Percentiles rank a stretch among this genome's conserved stretches.
These are phyloP conservation scores for Skeletonema tropicum DNA, from an alignment of 108 stramenopile genomes.

Conservation along the genomic window DNA sequence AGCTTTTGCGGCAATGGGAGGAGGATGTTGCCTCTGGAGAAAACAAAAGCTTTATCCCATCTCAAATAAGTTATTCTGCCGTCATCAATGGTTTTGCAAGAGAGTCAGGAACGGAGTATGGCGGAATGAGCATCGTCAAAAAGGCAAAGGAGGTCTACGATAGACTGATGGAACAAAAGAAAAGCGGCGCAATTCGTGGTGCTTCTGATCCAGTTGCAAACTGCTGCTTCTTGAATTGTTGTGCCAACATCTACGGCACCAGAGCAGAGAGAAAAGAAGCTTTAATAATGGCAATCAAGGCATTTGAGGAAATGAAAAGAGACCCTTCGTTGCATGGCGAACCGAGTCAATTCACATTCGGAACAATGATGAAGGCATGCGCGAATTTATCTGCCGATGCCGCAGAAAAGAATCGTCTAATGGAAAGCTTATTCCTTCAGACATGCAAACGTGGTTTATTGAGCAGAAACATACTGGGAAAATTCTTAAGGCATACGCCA, in stretches of 20 bases:
- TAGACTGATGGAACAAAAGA: conserved; percentile 22
- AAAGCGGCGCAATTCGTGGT: conserved; percentile 22
- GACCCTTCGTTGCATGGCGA: conserved; percentile 30
- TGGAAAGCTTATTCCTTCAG: conserved; percentile 40
- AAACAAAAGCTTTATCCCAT: conserved; percentile 17
- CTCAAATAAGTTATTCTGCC: conserved; percentile 36
- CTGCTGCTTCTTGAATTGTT: conserved; percentile 46
- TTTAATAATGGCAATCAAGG: conserved; percentile 40
- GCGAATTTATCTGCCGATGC: conserved; percentile 21
- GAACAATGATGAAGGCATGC: conserved; percentile 51
- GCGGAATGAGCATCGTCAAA: conserved; percentile 32
- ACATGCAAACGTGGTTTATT: conserved; percentile 35
- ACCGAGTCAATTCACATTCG: conserved; percentile 38
- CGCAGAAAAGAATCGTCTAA: conserved; percentile 27
- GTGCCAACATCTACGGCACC: conserved; percentile 39
- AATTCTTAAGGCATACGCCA: conserved; percentile 32
- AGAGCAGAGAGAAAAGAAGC: conserved; percentile 31
- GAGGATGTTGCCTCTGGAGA: conserved; percentile 2
- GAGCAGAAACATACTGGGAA: conserved; percentile 24
- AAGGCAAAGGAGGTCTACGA: conserved; percentile 43
- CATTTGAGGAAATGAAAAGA: conserved; percentile 45
- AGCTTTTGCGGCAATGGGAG: conserved; percentile 29
- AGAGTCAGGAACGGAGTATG: conserved; percentile 25
- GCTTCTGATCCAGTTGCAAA: conserved; percentile 32
- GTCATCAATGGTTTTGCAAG: conserved; percentile 50